phyloP scores from a whole-genome alignment of 2,329 filamentous ascomycete species.

The Fusarium vanettenii region DNA sequence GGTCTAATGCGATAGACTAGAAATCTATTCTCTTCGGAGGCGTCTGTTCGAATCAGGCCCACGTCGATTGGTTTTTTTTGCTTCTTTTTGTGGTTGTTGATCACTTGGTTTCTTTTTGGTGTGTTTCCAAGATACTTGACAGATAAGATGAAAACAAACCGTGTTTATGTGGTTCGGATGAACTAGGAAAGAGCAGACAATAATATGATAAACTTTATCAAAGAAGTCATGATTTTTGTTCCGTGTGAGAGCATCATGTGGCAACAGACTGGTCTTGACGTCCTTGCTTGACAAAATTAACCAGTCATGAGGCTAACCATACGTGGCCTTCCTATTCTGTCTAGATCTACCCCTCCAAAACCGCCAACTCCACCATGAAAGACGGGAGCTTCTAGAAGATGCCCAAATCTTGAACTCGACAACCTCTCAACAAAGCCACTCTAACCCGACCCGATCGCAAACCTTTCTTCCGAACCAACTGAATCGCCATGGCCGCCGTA shows the following conservation, averaged over 20 bases:
- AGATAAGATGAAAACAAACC: neutral
- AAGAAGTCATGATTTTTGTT: neutral
- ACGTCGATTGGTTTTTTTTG: neutral
- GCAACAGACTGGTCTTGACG: neutral
- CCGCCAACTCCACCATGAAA: constrained; percentile 34
- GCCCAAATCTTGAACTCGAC: constrained; percentile 29
- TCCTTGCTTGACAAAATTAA: constrained; percentile 18
- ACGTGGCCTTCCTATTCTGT: constrained; percentile 9
- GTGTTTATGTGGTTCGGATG: neutral
- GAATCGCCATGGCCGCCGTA: constrained; percentile 50
- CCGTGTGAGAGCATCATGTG: neutral
- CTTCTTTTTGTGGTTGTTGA: neutral
- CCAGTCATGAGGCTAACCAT: neutral
- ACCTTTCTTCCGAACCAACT: neutral
- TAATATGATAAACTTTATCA: neutral
- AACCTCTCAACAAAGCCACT: constrained; percentile 1
- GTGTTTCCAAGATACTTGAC: neutral
- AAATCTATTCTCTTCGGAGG: constrained; percentile 5
- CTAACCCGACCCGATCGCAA: neutral
- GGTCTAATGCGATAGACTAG: constrained; percentile 7
- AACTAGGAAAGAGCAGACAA: neutral
- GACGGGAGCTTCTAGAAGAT: constrained; percentile 42
- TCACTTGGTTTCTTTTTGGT: neutral
- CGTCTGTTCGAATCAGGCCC: constrained; percentile 1
- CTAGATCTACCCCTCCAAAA: constrained; percentile 33